Evolutionary conservation across 2,329 filamentous ascomycete genomes (phyloP).

Genomic region (Leptographium lundbergii): DNA sequence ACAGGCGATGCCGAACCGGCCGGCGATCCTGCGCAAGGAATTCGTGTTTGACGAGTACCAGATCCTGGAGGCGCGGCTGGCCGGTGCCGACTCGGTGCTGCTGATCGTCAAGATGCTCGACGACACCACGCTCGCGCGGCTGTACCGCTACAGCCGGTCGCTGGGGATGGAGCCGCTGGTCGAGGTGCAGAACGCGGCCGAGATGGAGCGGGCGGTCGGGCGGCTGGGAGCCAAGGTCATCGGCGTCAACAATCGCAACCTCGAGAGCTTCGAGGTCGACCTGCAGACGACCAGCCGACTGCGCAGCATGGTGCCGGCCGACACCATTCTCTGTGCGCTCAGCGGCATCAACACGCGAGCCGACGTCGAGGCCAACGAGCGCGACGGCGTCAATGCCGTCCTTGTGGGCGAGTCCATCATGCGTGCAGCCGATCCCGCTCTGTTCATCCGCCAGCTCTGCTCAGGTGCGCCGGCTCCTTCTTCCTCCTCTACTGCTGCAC

Average conservation of each 20-base stretch:
- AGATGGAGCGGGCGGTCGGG: constrained; percentile 79
- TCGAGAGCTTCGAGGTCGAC: constrained; percentile 95
- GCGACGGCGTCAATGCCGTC: constrained; percentile 82
- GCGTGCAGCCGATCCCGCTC: constrained; percentile 69
- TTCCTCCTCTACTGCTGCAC: constrained; percentile 11
- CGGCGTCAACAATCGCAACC: constrained; percentile 93
- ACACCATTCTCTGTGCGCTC: constrained; percentile 81
- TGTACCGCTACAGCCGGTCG: constrained; percentile 81
- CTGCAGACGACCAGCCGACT: constrained; percentile 81
- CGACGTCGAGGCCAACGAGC: constrained; percentile 78
- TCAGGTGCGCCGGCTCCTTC: constrained; percentile 31
- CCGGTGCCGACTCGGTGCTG: constrained; percentile 72
- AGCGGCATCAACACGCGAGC: constrained; percentile 85
- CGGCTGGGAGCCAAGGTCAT: constrained; percentile 81
- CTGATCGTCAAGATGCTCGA: constrained; percentile 98
- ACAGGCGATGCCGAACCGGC: constrained; percentile 83
- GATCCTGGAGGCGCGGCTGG: constrained; percentile 84
- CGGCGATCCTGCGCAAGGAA: constrained; percentile 86
- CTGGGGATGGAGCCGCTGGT: constrained; percentile 96
- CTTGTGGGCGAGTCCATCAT: constrained; percentile 94
- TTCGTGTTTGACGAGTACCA: constrained; percentile 98
- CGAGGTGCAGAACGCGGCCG: constrained; percentile 87
- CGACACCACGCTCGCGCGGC: constrained; percentile 52
- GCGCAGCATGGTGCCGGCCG: constrained; percentile 72
- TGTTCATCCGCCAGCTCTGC: constrained; percentile 77